Base-by-base conservation (phyloP, 148 eudicot species). In the Camellia lanceoleosa region DNA sequence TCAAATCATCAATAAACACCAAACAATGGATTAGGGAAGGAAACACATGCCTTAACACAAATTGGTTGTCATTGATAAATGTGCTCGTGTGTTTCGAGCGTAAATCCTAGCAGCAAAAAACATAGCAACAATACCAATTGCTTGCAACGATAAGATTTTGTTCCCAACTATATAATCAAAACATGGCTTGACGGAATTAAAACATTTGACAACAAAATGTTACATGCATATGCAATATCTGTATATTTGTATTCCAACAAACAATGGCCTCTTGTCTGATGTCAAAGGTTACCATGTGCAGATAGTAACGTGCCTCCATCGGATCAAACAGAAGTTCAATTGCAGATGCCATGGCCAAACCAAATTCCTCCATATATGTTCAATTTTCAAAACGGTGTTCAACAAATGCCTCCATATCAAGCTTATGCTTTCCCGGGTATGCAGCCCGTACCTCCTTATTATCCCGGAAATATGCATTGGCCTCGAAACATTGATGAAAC, bases 321-420 rank as follows among this genome's bases (percentile, higher is more conserved):
- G 73, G 86, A 85, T 80, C 88, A 81, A 79, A 56, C 86, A 38
- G 83, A 83, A 79, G 83, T 72, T 60, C 89, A 77, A 79, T 75
- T 80, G 69, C 88, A 85, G 55, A 72, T 87, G 85, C 86, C 87
- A 38, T 89, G 88, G 89, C 85, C 84, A 68, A 85, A 87, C 85
- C 89, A 87, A 79, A 78, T 87, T 56, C 91, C 91, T 46, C 91
- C 43, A n/a, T 89, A 82, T 58, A 87, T 87, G 89, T 87, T 77
- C 85, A 87, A 85, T 55, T 83, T 77, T 84, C 91, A 83, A 68
- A 79, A 73, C 74, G 75, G 85, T 3, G 79, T 71, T 61, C 90
- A 82, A 60, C 87, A 85, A 69, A 49, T 80, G 71, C 83, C 84
- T 23, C 75, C 87, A 16, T 84, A 82, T 41, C 87, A 81, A 70